These are phyloP conservation scores for Lasiodiplodia hormozganensis DNA, from an alignment of 2,329 filamentous ascomycete species.

Conservation along the genomic window DNA sequence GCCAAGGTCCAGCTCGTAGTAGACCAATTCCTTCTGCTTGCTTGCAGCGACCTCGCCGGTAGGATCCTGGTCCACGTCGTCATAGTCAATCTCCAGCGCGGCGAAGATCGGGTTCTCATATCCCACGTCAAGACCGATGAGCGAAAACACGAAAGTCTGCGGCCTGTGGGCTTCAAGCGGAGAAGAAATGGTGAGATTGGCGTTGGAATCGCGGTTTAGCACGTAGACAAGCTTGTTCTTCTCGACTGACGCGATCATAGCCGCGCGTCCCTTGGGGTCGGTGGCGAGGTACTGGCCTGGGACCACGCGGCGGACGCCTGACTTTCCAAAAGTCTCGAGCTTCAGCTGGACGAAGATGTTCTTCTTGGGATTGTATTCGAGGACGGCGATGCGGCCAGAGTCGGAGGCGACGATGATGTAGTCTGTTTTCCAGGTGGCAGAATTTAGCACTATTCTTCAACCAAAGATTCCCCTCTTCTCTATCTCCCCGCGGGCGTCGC, in stretches of 20 bases:
- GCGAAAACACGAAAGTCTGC: conserved; percentile 85
- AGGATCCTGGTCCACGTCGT: conserved; percentile 88
- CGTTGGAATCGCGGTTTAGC: conserved; percentile 91
- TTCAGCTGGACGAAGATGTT: conserved; percentile 90
- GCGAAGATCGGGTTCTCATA: conserved; percentile 98
- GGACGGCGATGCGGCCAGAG: conserved; percentile 90
- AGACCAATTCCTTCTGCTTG: conserved; percentile 88
- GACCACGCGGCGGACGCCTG: conserved; percentile 88
- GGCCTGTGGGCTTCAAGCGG: conserved; percentile 95
- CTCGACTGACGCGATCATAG: conserved; percentile 90
- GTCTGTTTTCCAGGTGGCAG: conserved; percentile 63
- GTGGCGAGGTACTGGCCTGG: conserved; percentile 96
- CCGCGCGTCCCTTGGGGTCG: conserved; percentile 94
- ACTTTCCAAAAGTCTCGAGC: conserved; percentile 98
- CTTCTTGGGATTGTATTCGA: conserved; percentile 87
- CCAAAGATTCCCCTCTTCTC: background rate
- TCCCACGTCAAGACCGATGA: conserved; percentile 90
- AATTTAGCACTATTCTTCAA: conserved; percentile 41
- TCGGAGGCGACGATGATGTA: conserved; percentile 95
- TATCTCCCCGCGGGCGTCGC: conserved; percentile 17
- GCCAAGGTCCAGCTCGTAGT: conserved; percentile 96
- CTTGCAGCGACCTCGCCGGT: conserved; percentile 82
- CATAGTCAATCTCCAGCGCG: conserved; percentile 91
- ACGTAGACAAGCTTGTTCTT: conserved; percentile 99
- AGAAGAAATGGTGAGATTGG: conserved; percentile 94